phyloP scores from a whole-genome alignment of 23 red algal species.

The Gracilaria domingensis region DNA sequence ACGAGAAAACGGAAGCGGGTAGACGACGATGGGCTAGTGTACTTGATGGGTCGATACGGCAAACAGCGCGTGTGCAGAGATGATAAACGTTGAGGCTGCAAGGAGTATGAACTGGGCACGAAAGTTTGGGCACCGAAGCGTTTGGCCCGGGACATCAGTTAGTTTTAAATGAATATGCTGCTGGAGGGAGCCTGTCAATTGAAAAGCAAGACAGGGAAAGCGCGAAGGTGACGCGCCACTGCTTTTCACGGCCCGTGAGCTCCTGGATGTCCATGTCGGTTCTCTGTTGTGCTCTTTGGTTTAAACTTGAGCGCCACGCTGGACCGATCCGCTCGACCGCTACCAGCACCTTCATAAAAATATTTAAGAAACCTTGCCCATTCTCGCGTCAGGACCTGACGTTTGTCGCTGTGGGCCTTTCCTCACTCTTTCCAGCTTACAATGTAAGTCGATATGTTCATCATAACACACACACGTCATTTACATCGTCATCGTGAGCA shows the following conservation, averaged over 20 bases:
- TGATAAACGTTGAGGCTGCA: background rate
- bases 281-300: background rate
- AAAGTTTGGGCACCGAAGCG: background rate
- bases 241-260: background rate
- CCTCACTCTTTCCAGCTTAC: background rate
- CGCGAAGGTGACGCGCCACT: background rate
- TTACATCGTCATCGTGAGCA: background rate
- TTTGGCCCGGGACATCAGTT: conserved; percentile 8
- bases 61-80: background rate
- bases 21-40: background rate
- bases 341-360: background rate
- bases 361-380: background rate
- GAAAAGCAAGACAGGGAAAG: background rate
- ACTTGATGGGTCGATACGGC: background rate
- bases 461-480: background rate
- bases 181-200: background rate
- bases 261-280: no score
- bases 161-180: background rate
- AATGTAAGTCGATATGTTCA: background rate
- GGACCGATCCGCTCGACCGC: background rate
- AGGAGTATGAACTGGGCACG: background rate
- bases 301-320: background rate
- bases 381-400: background rate
- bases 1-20: background rate
- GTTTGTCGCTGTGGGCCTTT: background rate